Conservation (phyloP, 257 asterid genomes). For the Jasminum sambac region DNA sequence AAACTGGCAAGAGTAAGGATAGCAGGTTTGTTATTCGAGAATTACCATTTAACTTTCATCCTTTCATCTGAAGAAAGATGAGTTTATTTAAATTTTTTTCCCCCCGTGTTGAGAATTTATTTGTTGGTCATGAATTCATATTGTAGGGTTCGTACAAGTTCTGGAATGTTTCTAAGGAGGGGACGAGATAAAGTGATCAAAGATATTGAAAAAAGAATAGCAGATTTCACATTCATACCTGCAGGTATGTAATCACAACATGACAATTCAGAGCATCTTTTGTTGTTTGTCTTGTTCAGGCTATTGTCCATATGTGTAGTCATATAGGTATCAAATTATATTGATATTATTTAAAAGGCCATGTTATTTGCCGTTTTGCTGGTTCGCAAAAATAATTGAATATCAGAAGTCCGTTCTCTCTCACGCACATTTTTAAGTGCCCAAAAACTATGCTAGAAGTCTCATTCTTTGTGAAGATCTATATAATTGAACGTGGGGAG, state of each 20-base stretch:
- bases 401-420: neutral
- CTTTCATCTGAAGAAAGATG: neutral
- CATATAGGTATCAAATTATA: no score
- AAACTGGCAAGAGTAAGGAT: slow-evolving; percentile 70
- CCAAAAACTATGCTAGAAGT: neutral
- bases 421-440: neutral
- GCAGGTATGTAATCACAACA: slow-evolving; percentile 43
- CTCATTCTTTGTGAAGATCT: neutral
- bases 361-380: neutral
- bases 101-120: neutral
- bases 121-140: slow-evolving; percentile 18
- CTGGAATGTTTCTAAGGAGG: slow-evolving; percentile 68
- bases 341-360: neutral
- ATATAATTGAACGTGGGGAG: neutral
- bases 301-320: no score
- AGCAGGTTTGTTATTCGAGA: slow-evolving; percentile 57
- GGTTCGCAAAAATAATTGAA: neutral
- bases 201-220: slow-evolving; percentile 71
- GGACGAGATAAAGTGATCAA: slow-evolving; percentile 60
- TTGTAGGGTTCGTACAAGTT: slow-evolving; percentile 86
- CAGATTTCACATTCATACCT: slow-evolving; percentile 71
- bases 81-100: neutral
- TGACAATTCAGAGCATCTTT: neutral
- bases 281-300: neutral
- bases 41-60: slow-evolving; percentile 3